Conservation (phyloP, 805 yeast genomes). For the Candida patagonica region DNA sequence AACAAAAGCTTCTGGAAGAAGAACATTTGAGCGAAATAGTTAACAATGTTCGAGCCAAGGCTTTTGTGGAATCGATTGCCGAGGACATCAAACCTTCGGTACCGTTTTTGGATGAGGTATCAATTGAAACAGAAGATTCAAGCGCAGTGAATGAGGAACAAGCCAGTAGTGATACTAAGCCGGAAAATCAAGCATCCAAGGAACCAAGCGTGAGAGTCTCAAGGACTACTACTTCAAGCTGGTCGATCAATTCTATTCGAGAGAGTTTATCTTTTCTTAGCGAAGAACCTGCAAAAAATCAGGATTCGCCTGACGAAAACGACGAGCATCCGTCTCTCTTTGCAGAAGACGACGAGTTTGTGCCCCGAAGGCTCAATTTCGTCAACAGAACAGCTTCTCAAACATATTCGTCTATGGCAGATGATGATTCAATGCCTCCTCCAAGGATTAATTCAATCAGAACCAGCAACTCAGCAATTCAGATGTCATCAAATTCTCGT, state of each 20-base stretch:
- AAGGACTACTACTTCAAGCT: background rate
- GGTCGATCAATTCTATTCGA: slow-evolving; percentile 8
- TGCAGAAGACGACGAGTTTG: background rate
- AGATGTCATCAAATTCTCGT: too few relatives aligned
- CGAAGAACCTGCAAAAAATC: slow-evolving; percentile 15
- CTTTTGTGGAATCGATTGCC: slow-evolving; percentile 19
- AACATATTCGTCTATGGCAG: background rate
- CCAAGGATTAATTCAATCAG: background rate
- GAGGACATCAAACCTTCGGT: slow-evolving; percentile 8
- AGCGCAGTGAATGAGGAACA: background rate
- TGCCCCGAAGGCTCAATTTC: background rate
- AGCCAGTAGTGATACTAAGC: background rate
- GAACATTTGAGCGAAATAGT: slow-evolving; percentile 15
- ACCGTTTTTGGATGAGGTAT: slow-evolving; percentile 2
- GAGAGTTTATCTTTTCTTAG: slow-evolving; percentile 17
- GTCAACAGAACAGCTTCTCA: background rate
- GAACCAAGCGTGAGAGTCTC: background rate
- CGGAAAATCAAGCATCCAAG: background rate
- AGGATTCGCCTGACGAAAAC: background rate
- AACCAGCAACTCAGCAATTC: background rate
- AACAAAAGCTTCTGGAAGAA: slow-evolving; percentile 16
- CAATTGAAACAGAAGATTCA: background rate
- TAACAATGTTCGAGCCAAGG: slow-evolving; percentile 17
- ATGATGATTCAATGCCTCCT: slow-evolving; percentile 1
- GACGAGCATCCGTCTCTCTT: background rate